Evolutionary conservation across 768 basidiomycete species (phyloP).

Genomic region (Boletus tomentosulus): DNA sequence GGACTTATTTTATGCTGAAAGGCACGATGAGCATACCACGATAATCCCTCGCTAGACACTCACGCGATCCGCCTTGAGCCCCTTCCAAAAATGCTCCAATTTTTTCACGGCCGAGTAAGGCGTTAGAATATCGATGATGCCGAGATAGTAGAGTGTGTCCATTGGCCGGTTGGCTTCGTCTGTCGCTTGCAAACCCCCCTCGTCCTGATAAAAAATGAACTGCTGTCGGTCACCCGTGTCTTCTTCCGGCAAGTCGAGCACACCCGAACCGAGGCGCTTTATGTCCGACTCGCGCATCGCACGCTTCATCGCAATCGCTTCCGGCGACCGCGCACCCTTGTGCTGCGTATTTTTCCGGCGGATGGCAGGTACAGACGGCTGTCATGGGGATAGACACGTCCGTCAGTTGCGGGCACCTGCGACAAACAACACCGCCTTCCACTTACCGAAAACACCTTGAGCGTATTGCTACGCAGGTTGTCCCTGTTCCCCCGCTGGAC

Average conservation of each 20-base stretch:
- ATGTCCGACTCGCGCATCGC: slow-evolving; percentile 83
- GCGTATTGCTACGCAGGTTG: slow-evolving; percentile 83
- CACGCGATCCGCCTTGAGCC: slow-evolving; percentile 80
- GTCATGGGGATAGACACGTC: background rate
- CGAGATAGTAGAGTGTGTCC: slow-evolving; percentile 87
- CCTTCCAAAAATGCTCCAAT: slow-evolving; percentile 90
- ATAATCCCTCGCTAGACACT: slow-evolving; percentile 32
- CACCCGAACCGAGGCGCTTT: slow-evolving; percentile 54
- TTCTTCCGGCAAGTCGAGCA: slow-evolving; percentile 56
- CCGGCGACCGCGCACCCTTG: slow-evolving; percentile 57
- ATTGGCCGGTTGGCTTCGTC: slow-evolving; percentile 73
- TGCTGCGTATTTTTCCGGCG: slow-evolving; percentile 57
- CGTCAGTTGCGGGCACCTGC: background rate
- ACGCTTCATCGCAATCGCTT: slow-evolving; percentile 80
- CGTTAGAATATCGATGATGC: slow-evolving; percentile 95
- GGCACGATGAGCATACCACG: background rate
- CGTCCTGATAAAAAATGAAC: slow-evolving; percentile 95
- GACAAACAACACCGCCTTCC: background rate
- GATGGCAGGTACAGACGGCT: slow-evolving; percentile 69
- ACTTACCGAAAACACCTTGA: slow-evolving; percentile 88
- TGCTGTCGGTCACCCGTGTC: slow-evolving; percentile 56
- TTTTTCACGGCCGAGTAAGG: slow-evolving; percentile 78
- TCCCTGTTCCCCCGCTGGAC: slow-evolving; percentile 89
- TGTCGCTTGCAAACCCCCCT: slow-evolving; percentile 88
- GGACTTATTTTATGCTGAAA: slow-evolving; percentile 92